Conservation (phyloP, 305 asterid genomes). For the Fraxinus nigra region DNA sequence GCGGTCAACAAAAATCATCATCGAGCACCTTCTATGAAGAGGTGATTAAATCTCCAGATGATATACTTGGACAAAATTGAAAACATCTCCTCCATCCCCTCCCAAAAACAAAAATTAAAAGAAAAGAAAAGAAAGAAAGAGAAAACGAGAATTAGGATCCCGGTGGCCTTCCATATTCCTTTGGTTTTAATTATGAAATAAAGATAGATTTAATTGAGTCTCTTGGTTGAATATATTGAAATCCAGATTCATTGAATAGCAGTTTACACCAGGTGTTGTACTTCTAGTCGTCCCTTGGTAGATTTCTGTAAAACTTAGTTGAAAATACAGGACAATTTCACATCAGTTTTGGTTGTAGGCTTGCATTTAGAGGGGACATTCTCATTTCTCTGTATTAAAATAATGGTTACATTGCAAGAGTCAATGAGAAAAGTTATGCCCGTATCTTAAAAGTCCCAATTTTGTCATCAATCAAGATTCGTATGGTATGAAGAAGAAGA, state of each 20-base stretch:
- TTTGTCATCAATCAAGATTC: background rate
- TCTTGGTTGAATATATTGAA: background rate
- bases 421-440: background rate
- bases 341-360: background rate
- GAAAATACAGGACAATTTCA: background rate
- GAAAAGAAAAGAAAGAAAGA: background rate
- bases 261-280: background rate
- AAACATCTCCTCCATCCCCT: slow-evolving; percentile 9
- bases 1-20: slow-evolving; percentile 31
- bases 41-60: slow-evolving; percentile 36
- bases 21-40: slow-evolving; percentile 40
- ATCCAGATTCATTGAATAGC: background rate
- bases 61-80: slow-evolving; percentile 19
- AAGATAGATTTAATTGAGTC: background rate
- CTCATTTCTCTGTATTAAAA: background rate
- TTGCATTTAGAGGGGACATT: background rate
- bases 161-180: no score
- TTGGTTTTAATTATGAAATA: no score
- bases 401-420: no score
- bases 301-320: background rate
- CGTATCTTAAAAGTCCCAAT: background rate
- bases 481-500: background rate
- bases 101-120: background rate
- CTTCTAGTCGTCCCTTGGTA: background rate
- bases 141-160: background rate